A percentile compares a stretch with the other conserved stretches of the same genome.
phyloP scores from a whole-genome alignment of 2,329 filamentous ascomycete species.

The Penicillium sp. region DNA sequence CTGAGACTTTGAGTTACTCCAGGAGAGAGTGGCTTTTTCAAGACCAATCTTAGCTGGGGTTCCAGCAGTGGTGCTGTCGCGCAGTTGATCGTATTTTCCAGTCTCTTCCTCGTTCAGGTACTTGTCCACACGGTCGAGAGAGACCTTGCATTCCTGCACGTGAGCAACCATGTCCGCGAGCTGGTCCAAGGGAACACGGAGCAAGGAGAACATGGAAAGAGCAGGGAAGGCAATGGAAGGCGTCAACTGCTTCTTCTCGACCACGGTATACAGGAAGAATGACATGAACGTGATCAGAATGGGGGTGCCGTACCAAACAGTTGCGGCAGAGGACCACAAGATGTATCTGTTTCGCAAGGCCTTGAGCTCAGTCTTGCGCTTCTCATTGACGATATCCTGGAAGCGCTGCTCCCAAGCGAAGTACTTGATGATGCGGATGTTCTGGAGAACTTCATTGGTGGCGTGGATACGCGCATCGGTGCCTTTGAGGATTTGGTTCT shows the following conservation, averaged over 20 bases:
- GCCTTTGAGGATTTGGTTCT: constrained; percentile 87
- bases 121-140: constrained; percentile 92
- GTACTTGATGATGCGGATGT: constrained; percentile 98
- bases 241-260: constrained; percentile 85
- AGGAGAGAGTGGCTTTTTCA: constrained; percentile 80
- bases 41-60: constrained; percentile 80
- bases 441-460: constrained; percentile 95
- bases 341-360: constrained; percentile 81
- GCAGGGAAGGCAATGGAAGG: constrained; percentile 95
- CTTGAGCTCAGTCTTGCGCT: constrained; percentile 75
- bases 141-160: constrained; percentile 96
- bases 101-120: constrained; percentile 94
- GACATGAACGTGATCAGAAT: constrained; percentile 95
- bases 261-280: constrained; percentile 86
- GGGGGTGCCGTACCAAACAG: constrained; percentile 94
- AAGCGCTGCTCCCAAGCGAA: constrained; percentile 98
- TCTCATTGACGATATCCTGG: constrained; percentile 81
- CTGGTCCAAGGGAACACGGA: constrained; percentile 91
- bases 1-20: constrained; percentile 65
- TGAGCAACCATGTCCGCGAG: constrained; percentile 98
- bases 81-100: constrained; percentile 87
- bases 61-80: constrained; percentile 67
- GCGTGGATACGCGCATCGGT: constrained; percentile 95
- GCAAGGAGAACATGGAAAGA: constrained; percentile 90
- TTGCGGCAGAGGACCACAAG: constrained; percentile 87